Evolutionary conservation across 352 stramenopile species (phyloP).

Genomic region (Globisporangium sylvaticum): DNA sequence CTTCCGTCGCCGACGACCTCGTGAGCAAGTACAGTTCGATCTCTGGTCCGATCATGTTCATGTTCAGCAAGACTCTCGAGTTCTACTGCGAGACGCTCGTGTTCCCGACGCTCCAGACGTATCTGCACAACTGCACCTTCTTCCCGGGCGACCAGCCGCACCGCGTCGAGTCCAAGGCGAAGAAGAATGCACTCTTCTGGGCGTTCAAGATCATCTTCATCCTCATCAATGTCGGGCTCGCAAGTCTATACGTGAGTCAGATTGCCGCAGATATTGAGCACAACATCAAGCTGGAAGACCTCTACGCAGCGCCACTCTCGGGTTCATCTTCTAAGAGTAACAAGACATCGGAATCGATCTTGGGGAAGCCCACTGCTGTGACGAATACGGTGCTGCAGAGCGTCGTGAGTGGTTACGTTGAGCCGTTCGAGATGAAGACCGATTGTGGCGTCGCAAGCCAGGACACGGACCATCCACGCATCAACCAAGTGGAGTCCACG

Average conservation of each 20-base stretch:
- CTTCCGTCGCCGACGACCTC: constrained; percentile 6
- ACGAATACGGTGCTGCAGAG: constrained; percentile 20
- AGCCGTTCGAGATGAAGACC: constrained; percentile 14
- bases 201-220: constrained; percentile 18
- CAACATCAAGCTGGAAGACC: constrained; percentile 9
- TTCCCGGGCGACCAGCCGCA: constrained; percentile 25
- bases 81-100: constrained; percentile 23
- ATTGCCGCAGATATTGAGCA: constrained; percentile 10
- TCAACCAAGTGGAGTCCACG: constrained; percentile 17
- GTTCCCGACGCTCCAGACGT: constrained; percentile 22
- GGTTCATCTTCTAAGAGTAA: background rate
- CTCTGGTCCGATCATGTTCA: constrained; percentile 19
- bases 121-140: constrained; percentile 22
- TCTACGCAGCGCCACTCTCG: background rate
- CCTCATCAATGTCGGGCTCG: constrained; percentile 22
- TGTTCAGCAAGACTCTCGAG: constrained; percentile 17
- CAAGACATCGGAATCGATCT: background rate
- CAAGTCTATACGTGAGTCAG: constrained; percentile 22
- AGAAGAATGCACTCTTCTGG: constrained; percentile 20
- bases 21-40: constrained; percentile 18
- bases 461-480: background rate
- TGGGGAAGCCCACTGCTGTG: background rate
- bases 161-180: constrained; percentile 17
- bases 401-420: constrained; percentile 17
- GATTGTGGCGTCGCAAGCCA: constrained; percentile 10